Base-by-base conservation (phyloP, 2,329 filamentous ascomycete genomes). In the Diaporthe sp. region DNA sequence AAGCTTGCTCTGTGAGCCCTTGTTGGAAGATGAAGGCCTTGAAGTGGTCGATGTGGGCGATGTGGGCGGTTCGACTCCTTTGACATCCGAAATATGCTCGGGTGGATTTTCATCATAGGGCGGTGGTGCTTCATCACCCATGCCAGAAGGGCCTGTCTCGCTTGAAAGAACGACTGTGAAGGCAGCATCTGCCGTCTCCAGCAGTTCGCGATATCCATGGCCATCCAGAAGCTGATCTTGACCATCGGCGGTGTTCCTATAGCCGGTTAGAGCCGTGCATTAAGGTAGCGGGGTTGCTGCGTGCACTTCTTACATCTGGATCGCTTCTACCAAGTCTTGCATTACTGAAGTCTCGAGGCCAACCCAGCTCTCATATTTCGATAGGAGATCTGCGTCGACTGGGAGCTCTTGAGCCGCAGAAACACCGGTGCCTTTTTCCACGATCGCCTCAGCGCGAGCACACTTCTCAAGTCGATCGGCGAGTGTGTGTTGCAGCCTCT, bases 1-100 rank as follows among this genome's bases (percentile, higher is more conserved):
- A 34, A 85, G 34, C n/a, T 53, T 68, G 46, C 15, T 68, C 34
- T 25, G 31, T 1, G 6, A 13, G 8, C 10, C 19, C 2, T 25
- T 53, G 28, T 55, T 25, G 22, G 31, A 28, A 39, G 65, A 39
- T 53, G 65, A 19, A 13, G 62, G 34, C 8, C 13, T 19, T 12
- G 15, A 15, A 39, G 46, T 15, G 28, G 37, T 12, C 37, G 15
- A 44, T 44, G 42, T 0, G 19, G 46, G n/a, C n/a, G 46, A 28
- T 28, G 31, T 46, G 2, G 31, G 9, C n/a, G 22, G 9, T 28
- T 68, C 65, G 13, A 17, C 46, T 39, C 12, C 7, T n/a, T 68
- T 68, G 31, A 9, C n/a, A 53, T 68, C 65, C 0, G 65, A 68
- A 39, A 53, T n/a, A 28, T 17, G 31, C 15, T 53, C 46, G 19